phyloP scores from a whole-genome alignment of 225 moss, liverwort and hornwort genomes.

The Polytrichum commune region DNA sequence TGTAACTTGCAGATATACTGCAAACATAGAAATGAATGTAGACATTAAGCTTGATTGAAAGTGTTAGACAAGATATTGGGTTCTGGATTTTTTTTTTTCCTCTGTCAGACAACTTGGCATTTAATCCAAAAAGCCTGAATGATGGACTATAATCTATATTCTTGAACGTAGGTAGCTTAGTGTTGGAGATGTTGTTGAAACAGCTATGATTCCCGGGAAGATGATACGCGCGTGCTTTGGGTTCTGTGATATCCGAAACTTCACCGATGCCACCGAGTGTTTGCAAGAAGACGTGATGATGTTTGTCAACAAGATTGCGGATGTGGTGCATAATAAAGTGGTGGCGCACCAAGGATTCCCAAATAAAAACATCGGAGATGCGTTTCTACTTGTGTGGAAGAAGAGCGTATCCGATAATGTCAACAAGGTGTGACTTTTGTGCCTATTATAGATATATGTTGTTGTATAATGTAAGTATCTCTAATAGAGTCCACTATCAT shows the following conservation, averaged over 20 bases:
- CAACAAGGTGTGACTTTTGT: conserved; percentile 51
- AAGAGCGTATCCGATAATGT: conserved; percentile 78
- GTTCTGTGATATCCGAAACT: conserved; percentile 93
- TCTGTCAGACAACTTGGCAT: too few species aligned
- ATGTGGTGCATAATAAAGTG: conserved; percentile 93
- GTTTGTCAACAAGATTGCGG: conserved; percentile 98
- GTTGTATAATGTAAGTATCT: too few species aligned
- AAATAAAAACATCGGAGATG: conserved; percentile 98
- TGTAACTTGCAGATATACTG: not conserved
- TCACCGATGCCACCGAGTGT: conserved; percentile 96
- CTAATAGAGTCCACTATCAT: too few species aligned
- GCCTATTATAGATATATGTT: too few species aligned
- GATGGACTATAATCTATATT: not conserved
- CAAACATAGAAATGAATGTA: not conserved
- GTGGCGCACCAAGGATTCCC: conserved; percentile 91
- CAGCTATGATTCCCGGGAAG: conserved; percentile 96
- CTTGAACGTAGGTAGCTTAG: too few species aligned
- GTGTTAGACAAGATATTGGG: too few species aligned
- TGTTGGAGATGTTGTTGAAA: too few species aligned
- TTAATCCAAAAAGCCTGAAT: too few species aligned
- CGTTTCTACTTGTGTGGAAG: conserved; percentile 95
- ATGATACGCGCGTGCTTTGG: conserved; percentile 97
- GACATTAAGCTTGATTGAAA: too few species aligned
- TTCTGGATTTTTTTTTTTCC: too few species aligned
- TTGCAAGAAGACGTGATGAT: conserved; percentile 99